These are phyloP conservation scores for Rhodotorula diobovata DNA, from an alignment of 768 basidiomycete species.

Conservation along the genomic window DNA sequence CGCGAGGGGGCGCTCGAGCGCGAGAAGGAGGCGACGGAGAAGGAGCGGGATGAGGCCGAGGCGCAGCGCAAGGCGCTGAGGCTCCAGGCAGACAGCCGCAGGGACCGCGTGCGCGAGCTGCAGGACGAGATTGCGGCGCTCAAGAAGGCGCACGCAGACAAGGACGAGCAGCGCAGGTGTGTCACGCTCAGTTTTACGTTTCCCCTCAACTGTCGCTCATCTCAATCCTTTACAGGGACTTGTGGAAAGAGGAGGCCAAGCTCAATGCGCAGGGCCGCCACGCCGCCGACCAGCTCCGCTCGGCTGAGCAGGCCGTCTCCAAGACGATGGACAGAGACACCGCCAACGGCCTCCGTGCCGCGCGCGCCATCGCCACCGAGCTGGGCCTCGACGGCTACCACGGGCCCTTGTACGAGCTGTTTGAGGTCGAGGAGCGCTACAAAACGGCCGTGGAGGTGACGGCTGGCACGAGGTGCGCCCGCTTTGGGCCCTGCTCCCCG, in stretches of 20 bases:
- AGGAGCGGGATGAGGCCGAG: conserved; percentile 53
- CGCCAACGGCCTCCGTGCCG: conserved; percentile 75
- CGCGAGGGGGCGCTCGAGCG: conserved; percentile 56
- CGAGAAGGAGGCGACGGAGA: conserved; percentile 43
- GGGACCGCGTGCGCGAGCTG: conserved; percentile 58
- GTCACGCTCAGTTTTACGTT: conserved; percentile 32
- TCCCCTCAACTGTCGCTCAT: too few species aligned
- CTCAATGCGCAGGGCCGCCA: conserved; percentile 69
- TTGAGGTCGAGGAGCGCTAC: conserved; percentile 85
- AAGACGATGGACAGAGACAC: conserved; percentile 99
- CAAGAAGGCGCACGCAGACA: conserved; percentile 64
- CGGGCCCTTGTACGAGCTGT: conserved; percentile 88
- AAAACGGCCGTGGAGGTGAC: conserved; percentile 90
- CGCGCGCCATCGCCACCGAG: conserved; percentile 74
- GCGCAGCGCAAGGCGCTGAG: conserved; percentile 53
- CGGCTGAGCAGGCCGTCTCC: conserved; percentile 70
- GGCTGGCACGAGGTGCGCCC: conserved; percentile 78
- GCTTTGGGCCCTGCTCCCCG: background rate
- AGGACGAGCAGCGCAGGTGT: conserved; percentile 72
- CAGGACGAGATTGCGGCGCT: conserved; percentile 54
- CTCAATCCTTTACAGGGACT: conserved; percentile 52
- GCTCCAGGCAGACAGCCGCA: conserved; percentile 59
- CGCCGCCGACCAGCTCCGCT: conserved; percentile 72
- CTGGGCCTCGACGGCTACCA: conserved; percentile 76
- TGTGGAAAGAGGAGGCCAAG: conserved; percentile 93